Base-by-base conservation (phyloP, 2,329 filamentous ascomycete genomes). In the Botrytis hyacinthi region DNA sequence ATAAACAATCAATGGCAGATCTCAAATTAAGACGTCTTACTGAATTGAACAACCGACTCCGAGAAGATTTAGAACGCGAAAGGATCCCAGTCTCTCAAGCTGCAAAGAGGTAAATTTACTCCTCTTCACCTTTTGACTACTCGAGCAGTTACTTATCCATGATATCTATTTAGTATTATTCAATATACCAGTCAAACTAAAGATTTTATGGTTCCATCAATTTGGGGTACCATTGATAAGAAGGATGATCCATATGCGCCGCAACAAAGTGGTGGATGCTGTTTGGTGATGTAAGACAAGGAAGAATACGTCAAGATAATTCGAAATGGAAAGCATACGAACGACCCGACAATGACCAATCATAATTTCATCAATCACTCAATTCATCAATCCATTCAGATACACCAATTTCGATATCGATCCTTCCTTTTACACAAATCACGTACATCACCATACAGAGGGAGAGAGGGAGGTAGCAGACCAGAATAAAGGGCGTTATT, bases 1-100 rank as follows among this genome's bases (percentile, higher is more conserved):
- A 97, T 87, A 98, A 98, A 88, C 96, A 98, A 86, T 97, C 94
- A 83, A 98, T 99, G 93, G 95, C 95, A 79, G 96, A 99, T 83
- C 89, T 99, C 77, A 99, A 99, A 88, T 90, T 98, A 81, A 92
- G 96, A 81, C 92, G 96, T 77, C 88, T 99, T 84, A 98, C 95
- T 75, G 96, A 99, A 86, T 90, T 99, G 81, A 99, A 98, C 88
- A 94, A 94, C 84, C 92, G 96, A 80, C 86, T 99, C 83, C 93
- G 95, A 81, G 96, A 99, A 85, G 96, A 99, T 83, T 87, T 99
- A 77, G 96, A 98, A 80, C 90, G 96, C 82, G 94, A 97, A 82
- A 90, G 96, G 80, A 97, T 98, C 82, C 96, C 95, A 78, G 94
- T 98, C 75, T 97, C 94, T 81, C 94, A 97, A 83, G 96, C 96